A percentile compares a stretch with the other conserved stretches of the same genome.
These are phyloP conservation scores for Vanrija sp. DNA, from an alignment of 1,284 basidiomycete genomes.

Conservation along the genomic window DNA sequence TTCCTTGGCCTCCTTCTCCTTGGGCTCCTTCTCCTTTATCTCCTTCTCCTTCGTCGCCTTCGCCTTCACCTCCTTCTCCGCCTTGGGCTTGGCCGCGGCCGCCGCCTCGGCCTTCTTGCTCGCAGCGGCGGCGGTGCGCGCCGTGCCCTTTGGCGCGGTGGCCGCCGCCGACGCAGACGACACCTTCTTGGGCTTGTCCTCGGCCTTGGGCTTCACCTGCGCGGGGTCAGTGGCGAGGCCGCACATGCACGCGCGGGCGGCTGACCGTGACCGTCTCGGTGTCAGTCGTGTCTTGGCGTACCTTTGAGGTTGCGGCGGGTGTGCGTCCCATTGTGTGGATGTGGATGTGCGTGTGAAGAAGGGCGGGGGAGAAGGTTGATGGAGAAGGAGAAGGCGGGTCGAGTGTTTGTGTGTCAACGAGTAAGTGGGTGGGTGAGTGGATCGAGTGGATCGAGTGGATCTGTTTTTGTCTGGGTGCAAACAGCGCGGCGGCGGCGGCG, in stretches of 20 bases:
- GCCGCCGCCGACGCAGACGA: neutral
- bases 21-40: neutral
- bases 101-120: neutral
- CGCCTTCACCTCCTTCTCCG: neutral
- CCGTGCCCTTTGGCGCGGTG: conserved; percentile 1
- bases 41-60: neutral
- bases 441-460: no score
- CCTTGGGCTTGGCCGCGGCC: neutral
- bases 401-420: no score
- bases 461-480: no score
- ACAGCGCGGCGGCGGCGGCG: neutral
- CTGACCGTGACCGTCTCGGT: no score
- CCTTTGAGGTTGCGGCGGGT: no score
- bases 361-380: no score
- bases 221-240: no score
- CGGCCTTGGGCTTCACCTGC: neutral
- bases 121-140: neutral
- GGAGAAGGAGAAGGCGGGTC: no score
- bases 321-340: no score
- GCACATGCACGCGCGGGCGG: no score
- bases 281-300: no score
- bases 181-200: neutral
- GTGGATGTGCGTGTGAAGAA: neutral
- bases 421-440: no score
- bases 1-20: neutral